Base-by-base conservation (phyloP, 1,284 basidiomycete species). In the Leccinum ponderosum region DNA sequence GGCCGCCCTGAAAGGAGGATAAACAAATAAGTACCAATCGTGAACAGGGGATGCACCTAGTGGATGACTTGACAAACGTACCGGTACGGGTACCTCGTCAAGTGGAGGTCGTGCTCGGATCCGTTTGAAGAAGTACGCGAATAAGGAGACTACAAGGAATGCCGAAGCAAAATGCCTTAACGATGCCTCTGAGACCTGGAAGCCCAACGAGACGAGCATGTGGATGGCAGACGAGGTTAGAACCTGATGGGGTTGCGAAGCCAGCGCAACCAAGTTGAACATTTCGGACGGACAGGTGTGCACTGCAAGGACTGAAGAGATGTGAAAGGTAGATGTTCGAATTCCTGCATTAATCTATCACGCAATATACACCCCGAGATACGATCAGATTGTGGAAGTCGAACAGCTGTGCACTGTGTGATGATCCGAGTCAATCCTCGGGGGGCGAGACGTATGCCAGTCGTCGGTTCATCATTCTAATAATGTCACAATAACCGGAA, bases 381-480 rank as follows among this genome's bases (percentile, higher is more conserved):
- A 29, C 27, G 27, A 52, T 52, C 50, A 29, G 50, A 29, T 29
- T 29, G 27, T 29, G 27, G 80, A 44, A 20, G 9, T 44, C 42
- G 17, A 20, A 44, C 17, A 44, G 42, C 42, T 44, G 42, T 44
- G 42, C 17, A 12, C 42, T 20, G 3, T 20, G 42, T 8, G 37
- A 39, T 44, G 42, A 44, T n/a, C n/a, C n/a, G n/a, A n/a, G n/a
- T 44, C 42, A 44, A 44, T 44, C 42, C 17, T 44, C 42, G 42
- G 42, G 11, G 42, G 17, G 17, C 39, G 17, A 20, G 9, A 20
- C 2, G 17, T 20, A 44, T 44, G 42, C 17, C n/a, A 44, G 42
- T 9, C 42, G 42, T 44, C 42, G 9, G 42, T 12, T 20, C 42
- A 44, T 44, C 6, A 44, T 44, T 11, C 42, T 15, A 20, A 20